Conservation (phyloP, 768 basidiomycete genomes). For the Termitomyces sp. region DNA sequence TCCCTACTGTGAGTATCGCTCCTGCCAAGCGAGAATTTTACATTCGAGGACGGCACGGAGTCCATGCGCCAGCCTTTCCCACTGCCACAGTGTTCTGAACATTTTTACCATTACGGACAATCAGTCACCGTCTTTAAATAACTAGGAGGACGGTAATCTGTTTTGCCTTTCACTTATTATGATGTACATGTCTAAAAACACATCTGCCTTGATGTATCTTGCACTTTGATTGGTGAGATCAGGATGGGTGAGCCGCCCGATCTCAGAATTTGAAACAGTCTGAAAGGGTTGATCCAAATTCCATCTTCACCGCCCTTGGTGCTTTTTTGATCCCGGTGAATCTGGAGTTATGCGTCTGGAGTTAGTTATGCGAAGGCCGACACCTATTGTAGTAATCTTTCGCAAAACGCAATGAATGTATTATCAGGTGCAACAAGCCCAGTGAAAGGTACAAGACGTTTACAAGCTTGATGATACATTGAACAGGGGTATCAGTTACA, state of each 20-base stretch:
- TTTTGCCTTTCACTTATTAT: background rate
- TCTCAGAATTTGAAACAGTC: background rate
- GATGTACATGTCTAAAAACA: background rate
- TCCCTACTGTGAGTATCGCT: constrained; percentile 28
- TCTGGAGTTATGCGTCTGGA: no score
- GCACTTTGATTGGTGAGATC: background rate
- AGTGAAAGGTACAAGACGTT: no score
- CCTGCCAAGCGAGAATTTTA: constrained; percentile 8
- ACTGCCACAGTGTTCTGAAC: background rate
- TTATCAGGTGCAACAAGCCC: no score
- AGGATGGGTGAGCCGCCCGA: background rate
- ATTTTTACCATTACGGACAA: background rate
- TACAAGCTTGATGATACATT: no score
- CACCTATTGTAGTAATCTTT: no score
- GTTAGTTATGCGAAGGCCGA: no score
- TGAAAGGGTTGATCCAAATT: background rate
- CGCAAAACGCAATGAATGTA: no score
- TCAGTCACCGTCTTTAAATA: background rate
- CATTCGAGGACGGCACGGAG: background rate
- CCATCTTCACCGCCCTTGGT: background rate
- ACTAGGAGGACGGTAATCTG: background rate
- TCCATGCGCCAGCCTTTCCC: background rate
- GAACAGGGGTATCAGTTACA: no score
- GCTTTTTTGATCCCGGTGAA: no score
- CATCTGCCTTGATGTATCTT: background rate